Evolutionary conservation across 1,139 yeast species (phyloP).

Genomic region (Williopsis jadinii): DNA sequence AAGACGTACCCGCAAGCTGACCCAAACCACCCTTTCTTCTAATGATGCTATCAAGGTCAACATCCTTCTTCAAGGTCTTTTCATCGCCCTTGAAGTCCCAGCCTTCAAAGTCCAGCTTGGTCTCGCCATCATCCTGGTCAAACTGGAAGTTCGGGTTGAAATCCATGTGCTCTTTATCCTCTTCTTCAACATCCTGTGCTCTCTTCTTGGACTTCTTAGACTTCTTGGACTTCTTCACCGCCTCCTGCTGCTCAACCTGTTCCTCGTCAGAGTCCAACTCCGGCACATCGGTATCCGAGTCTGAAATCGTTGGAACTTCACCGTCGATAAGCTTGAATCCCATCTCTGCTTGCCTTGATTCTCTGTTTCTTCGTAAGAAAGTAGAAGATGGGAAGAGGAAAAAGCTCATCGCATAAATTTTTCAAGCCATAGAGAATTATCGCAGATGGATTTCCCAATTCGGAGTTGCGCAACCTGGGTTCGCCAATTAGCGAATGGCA

Average conservation of each 20-base stretch:
- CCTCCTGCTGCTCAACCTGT: slow-evolving; percentile 46
- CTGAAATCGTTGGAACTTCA: slow-evolving; percentile 63
- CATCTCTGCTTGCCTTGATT: neutral
- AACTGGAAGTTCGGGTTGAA: slow-evolving; percentile 70
- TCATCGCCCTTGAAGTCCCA: slow-evolving; percentile 71
- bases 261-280: slow-evolving; percentile 49
- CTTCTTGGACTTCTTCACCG: slow-evolving; percentile 23
- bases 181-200: slow-evolving; percentile 23
- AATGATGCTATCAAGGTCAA: slow-evolving; percentile 82
- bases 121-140: slow-evolving; percentile 51
- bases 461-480: no score
- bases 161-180: slow-evolving; percentile 36
- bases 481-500: no score
- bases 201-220: slow-evolving; percentile 22
- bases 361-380: no score
- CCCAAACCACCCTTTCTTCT: slow-evolving; percentile 74
- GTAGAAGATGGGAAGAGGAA: neutral
- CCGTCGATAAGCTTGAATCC: slow-evolving; percentile 10
- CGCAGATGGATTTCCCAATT: no score
- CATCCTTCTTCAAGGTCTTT: slow-evolving; percentile 45
- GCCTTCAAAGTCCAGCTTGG: slow-evolving; percentile 50
- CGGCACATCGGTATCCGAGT: slow-evolving; percentile 54
- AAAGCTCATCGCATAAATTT: slow-evolving; percentile 4
- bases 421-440: neutral
- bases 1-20: slow-evolving; percentile 41